Conservation (phyloP, 1,284 basidiomycete genomes). For the Mycena sp. region DNA sequence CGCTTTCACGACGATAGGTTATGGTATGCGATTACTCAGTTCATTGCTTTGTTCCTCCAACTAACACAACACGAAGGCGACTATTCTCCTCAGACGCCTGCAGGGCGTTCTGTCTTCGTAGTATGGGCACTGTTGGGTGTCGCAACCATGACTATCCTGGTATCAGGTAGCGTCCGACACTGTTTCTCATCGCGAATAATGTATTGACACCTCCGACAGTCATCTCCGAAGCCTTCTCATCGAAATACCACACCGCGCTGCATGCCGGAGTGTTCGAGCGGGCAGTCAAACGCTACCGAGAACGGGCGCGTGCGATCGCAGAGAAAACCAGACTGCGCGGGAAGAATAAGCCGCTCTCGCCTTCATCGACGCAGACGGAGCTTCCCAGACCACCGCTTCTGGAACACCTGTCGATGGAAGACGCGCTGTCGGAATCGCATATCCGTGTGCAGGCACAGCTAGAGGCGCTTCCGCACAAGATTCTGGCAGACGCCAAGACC, state of each 20-base stretch:
- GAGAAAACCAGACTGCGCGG: constrained; percentile 23
- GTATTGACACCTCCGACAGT: constrained; percentile 49
- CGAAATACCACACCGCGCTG: constrained; percentile 61
- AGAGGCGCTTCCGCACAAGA: constrained; percentile 58
- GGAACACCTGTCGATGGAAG: constrained; percentile 5
- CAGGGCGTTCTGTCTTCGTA: constrained; percentile 82
- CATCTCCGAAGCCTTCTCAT: constrained; percentile 69
- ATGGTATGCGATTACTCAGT: constrained; percentile 48
- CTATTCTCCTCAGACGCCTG: constrained; percentile 64
- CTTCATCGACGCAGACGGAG: neutral
- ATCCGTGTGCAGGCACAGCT: constrained; percentile 46
- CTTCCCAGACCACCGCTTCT: neutral
- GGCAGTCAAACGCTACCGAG: constrained; percentile 56
- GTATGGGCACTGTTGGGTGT: constrained; percentile 85
- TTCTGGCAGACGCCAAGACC: constrained; percentile 55
- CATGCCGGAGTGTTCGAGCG: constrained; percentile 56
- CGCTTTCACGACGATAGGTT: constrained; percentile 75
- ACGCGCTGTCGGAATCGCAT: constrained; percentile 32
- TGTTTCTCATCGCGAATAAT: too few relatives aligned
- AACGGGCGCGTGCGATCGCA: constrained; percentile 27
- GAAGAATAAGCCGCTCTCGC: neutral
- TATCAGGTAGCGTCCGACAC: constrained; percentile 76
- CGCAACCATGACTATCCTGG: constrained; percentile 76
- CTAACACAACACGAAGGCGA: too few relatives aligned
- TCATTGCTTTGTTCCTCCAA: too few relatives aligned